These are phyloP conservation scores for Capronia coronata DNA, from an alignment of 2,329 filamentous ascomycete species.

Conservation along the genomic window DNA sequence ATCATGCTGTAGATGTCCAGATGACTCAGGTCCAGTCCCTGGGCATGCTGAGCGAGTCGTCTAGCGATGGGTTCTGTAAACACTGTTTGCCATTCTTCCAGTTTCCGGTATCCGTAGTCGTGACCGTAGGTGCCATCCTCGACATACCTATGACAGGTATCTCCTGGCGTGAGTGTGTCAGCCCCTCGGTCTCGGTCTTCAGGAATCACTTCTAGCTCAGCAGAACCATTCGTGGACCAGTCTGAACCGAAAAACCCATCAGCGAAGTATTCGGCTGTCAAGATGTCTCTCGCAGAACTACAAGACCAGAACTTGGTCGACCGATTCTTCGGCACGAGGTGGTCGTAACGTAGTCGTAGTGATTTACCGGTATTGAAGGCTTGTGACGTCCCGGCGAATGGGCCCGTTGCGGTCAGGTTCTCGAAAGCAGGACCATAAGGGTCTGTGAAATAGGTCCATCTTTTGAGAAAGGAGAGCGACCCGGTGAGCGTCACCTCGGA, in stretches of 20 bases:
- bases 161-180: constrained; percentile 52
- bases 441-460: constrained; percentile 50
- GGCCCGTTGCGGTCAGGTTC: constrained; percentile 50
- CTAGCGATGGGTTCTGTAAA: constrained; percentile 45
- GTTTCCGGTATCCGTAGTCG: constrained; percentile 45
- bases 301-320: constrained; percentile 50
- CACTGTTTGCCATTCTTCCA: constrained; percentile 41
- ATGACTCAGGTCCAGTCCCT: constrained; percentile 40
- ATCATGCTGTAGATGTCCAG: constrained; percentile 54
- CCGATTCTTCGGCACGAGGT: constrained; percentile 37
- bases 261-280: constrained; percentile 51
- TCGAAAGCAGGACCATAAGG: constrained; percentile 42
- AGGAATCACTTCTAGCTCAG: constrained; percentile 48
- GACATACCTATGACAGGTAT: constrained; percentile 38
- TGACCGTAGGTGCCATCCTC: constrained; percentile 41
- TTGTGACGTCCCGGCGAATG: constrained; percentile 50
- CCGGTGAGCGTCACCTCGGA: constrained; percentile 41
- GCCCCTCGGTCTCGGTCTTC: constrained; percentile 46
- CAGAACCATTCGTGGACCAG: constrained; percentile 34
- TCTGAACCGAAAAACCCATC: constrained; percentile 50
- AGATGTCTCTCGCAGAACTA: constrained; percentile 48
- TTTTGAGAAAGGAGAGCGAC: constrained; percentile 49
- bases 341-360: constrained; percentile 48
- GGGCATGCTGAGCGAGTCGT: constrained; percentile 41
- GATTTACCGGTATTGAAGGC: constrained; percentile 51